Evolutionary conservation across 129 eudicot species (phyloP), one percentile per base, ranked within the genome.

Genomic region (Smallanthus sonchifolius): DNA sequence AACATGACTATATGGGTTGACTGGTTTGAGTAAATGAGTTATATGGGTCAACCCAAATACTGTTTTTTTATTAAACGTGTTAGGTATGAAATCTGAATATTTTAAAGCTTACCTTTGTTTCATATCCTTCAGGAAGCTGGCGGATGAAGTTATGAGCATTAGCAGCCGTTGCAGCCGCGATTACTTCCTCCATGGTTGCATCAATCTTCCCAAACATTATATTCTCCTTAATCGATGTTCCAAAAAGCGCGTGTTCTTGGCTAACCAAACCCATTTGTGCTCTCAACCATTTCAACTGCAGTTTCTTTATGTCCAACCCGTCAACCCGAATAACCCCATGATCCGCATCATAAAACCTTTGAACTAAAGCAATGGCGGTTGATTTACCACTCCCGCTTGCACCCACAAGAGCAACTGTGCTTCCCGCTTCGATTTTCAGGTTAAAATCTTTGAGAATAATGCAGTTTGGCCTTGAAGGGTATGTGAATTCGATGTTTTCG

Each of bases 361-460:
- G 98, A 11, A 90, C 62, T 74, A 94, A 81, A 11, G 97, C 89
- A 35, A 94, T 88, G 7, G 97, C 98, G 1, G 98, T 90, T 0
- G 98, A 94, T 77, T 94, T 94, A 7, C 98, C 98, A 63, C 98
- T 90, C 13, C 98, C 98, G 43, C 98, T 94, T 15, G 96, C 92
- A 0, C 98, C 98, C 61, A 94, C 97, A 6, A 94, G 96, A 9
- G 98, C 98, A 13, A 94, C 83, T 0, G 97, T 94, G 63, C 79
- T 81, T 47, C 98, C 98, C 6, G 98, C 92, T 71, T 86, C 93
- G 5, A 90, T 76, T 64, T 75, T 88, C 19, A 94, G 87, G 79
- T 73, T 83, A 64, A 94, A 94, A 45, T 88, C 96, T 47, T 81
- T 82, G 20, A 94, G 97, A 37, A 94, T 87, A 4, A 69, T 34